Evolutionary conservation across 139 green algal species (phyloP).

Genomic region (Deuterostichococcus epilithicus): DNA sequence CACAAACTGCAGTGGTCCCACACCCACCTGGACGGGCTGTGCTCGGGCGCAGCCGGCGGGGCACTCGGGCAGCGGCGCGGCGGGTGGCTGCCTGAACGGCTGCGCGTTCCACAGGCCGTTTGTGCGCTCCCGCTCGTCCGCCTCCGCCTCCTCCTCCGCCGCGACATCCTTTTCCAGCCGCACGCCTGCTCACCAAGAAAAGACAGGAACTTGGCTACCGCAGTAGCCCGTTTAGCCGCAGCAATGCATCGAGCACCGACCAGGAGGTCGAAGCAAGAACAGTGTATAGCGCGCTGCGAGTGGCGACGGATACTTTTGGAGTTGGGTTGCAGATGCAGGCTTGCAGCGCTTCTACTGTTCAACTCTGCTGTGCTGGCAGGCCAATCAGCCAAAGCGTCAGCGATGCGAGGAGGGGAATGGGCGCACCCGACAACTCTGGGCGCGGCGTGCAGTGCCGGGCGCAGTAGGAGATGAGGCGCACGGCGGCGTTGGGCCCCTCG

Average conservation of each 20-base stretch:
- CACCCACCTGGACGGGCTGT: constrained; percentile 25
- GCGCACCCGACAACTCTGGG: constrained; percentile 44
- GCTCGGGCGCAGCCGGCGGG: constrained; percentile 55
- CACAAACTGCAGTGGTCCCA: neutral
- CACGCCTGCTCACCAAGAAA: constrained; percentile 21
- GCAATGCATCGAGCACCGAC: too few relatives aligned
- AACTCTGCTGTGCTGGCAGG: too few relatives aligned
- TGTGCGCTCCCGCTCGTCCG: constrained; percentile 1
- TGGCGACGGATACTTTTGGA: too few relatives aligned
- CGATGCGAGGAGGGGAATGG: neutral
- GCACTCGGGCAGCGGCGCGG: constrained; percentile 42
- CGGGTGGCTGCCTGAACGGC: constrained; percentile 55
- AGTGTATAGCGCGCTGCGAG: too few relatives aligned
- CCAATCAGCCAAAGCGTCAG: too few relatives aligned
- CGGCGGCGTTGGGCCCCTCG: constrained; percentile 20
- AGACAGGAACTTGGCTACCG: too few relatives aligned
- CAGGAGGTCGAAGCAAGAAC: too few relatives aligned
- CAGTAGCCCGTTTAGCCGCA: too few relatives aligned
- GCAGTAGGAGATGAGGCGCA: constrained; percentile 70
- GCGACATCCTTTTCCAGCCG: constrained; percentile 37
- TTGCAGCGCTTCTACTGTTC: too few relatives aligned
- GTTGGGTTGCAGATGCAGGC: too few relatives aligned
- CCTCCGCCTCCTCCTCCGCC: constrained; percentile 33
- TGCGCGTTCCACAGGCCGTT: constrained; percentile 71
- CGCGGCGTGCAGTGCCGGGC: constrained; percentile 62